Percentiles rank a stretch among this genome's conserved stretches.
Evolutionary conservation across 257 asterid species (phyloP).

Genomic region (Lavandula angustifolia): DNA sequence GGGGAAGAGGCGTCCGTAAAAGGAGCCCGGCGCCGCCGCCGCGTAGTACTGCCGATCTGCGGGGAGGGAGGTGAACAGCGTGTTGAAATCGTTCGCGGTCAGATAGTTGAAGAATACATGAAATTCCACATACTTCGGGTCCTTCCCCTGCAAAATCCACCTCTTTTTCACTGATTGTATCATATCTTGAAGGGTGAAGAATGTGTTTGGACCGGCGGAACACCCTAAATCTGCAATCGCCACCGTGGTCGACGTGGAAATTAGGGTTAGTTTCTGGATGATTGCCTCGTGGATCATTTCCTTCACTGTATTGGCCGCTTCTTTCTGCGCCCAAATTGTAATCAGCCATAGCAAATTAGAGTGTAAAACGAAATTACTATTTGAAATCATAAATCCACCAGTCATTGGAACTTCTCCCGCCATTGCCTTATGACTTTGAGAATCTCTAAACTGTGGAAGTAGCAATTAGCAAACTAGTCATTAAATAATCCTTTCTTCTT

Average conservation of each 20-base stretch:
- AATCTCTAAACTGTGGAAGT: no score
- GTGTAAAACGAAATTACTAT: no score
- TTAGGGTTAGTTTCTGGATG: not conserved
- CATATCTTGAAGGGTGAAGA: not conserved
- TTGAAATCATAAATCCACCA: no score
- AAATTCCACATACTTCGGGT: not conserved
- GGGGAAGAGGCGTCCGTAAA: slow-evolving; percentile 35
- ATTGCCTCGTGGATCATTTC: slow-evolving; percentile 7
- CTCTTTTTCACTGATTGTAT: not conserved
- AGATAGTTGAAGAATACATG: slow-evolving; percentile 11
- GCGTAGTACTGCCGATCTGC: slow-evolving; percentile 30
- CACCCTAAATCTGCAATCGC: slow-evolving; percentile 5
- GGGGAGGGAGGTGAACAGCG: slow-evolving; percentile 23
- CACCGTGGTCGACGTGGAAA: not conserved
- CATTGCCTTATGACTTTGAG: no score
- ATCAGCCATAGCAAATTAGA: no score
- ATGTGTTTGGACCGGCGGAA: not conserved
- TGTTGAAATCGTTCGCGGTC: slow-evolving; percentile 3
- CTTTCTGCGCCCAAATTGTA: no score
- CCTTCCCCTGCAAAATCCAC: no score
- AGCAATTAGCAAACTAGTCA: no score
- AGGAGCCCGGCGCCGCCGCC: slow-evolving; percentile 44
- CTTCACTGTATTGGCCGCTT: not conserved
- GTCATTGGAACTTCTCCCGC: no score
- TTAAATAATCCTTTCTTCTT: no score